These are phyloP conservation scores for Phytophthora idaei DNA, from an alignment of 352 stramenopile genomes.

Conservation along the genomic window DNA sequence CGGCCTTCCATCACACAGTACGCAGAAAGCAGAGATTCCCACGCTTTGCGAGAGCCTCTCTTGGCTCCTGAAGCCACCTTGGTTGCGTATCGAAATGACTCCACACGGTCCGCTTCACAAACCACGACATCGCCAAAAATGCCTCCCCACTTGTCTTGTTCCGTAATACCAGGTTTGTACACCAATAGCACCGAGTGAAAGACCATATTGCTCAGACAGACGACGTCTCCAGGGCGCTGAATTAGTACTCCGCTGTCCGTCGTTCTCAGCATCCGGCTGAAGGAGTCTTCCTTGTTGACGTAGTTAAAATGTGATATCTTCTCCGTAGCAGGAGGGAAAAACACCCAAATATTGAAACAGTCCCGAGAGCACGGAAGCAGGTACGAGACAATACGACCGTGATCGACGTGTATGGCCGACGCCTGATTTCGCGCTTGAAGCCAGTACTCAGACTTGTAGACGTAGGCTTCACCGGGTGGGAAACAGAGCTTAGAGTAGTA, in stretches of 20 bases:
- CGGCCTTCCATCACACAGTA: not conserved
- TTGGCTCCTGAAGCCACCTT: not conserved
- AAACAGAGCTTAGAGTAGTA: not conserved
- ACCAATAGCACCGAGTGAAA: conserved; percentile 3
- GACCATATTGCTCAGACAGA: not conserved
- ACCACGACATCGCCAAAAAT: conserved; percentile 3
- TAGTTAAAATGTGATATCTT: not conserved
- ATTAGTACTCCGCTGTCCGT: not conserved
- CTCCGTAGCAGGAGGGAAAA: not conserved
- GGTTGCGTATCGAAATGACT: conserved; percentile 5
- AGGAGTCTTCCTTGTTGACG: not conserved
- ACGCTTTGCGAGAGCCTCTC: not conserved
- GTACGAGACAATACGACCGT: conserved; percentile 4
- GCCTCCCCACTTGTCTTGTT: not conserved
- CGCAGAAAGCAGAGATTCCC: not conserved
- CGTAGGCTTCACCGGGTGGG: not conserved
- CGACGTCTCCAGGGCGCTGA: not conserved
- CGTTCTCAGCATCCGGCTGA: conserved; percentile 1
- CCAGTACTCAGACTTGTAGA: conserved; percentile 4
- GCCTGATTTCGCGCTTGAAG: conserved; percentile 5
- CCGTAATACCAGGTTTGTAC: not conserved
- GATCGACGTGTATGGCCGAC: conserved; percentile 7
- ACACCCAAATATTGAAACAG: conserved; percentile 19
- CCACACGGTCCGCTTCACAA: not conserved
- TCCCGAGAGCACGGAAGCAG: not conserved